Conservation (phyloP, 106 monocot genomes). For the Agapanthus africanus region DNA sequence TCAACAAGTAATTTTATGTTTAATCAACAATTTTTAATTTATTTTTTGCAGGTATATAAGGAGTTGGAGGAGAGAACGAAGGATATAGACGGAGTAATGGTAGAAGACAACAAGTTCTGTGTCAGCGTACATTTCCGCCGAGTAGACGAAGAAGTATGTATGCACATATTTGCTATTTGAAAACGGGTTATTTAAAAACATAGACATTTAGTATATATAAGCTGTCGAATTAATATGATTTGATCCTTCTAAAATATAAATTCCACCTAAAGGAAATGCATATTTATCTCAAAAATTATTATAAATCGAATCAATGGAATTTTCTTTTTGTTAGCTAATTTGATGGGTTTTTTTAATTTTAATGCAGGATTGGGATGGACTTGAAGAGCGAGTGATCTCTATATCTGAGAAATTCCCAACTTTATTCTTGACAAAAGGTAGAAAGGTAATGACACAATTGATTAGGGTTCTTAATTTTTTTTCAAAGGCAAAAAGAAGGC, state of each 20-base stretch:
- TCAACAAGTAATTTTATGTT: neutral
- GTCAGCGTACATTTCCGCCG: conserved; percentile 14
- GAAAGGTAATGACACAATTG: conserved; percentile 11
- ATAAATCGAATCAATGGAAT: no score
- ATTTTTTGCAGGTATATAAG: neutral
- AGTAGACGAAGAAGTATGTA: conserved; percentile 12
- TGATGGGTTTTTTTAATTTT: no score
- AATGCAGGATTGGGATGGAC: conserved; percentile 1
- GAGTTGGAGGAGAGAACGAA: conserved; percentile 13
- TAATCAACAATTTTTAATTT: neutral
- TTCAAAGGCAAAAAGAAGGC: no score
- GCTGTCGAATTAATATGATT: no score
- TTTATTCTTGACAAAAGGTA: conserved; percentile 10
- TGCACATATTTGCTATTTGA: no score
- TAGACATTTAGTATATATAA: no score
- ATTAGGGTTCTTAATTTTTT: no score
- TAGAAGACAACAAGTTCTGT: conserved; percentile 19
- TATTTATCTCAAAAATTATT: no score
- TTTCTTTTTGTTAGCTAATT: no score
- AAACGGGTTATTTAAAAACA: no score
- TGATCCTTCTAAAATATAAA: no score
- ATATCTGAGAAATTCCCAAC: neutral
- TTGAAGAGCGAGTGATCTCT: conserved; percentile 8
- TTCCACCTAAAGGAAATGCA: no score
- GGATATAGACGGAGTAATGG: conserved; percentile 5